These are phyloP conservation scores for Remersonia thermophila DNA, from an alignment of 2,329 filamentous ascomycete genomes.

Conservation along the genomic window DNA sequence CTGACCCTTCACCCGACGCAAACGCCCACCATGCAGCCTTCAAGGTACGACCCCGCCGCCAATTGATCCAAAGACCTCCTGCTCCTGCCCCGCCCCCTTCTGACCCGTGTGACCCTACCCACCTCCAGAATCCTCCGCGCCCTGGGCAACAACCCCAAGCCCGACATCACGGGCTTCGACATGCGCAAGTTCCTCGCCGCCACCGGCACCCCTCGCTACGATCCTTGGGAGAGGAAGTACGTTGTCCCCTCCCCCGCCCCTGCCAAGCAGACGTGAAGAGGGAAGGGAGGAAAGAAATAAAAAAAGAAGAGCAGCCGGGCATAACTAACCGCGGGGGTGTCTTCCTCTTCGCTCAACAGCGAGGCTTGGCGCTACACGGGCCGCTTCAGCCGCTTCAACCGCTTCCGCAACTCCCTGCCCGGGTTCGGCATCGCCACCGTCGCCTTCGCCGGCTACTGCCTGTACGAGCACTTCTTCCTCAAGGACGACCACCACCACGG, in stretches of 20 bases:
- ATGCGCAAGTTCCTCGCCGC: slow-evolving; percentile 66
- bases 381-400: slow-evolving; percentile 76
- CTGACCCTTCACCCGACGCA: too few relatives aligned
- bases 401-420: slow-evolving; percentile 76
- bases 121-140: slow-evolving; percentile 37
- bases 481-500: slow-evolving; percentile 52
- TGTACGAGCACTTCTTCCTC: slow-evolving; percentile 79
- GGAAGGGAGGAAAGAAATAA: too few relatives aligned
- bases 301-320: too few relatives aligned
- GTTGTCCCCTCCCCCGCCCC: slow-evolving; percentile 22
- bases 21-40: slow-evolving; percentile 17
- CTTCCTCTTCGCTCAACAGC: slow-evolving; percentile 35
- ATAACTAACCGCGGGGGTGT: too few relatives aligned
- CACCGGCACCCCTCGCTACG: slow-evolving; percentile 49
- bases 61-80: too few relatives aligned
- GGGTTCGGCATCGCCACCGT: slow-evolving; percentile 87
- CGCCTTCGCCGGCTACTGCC: slow-evolving; percentile 81
- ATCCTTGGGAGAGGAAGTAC: slow-evolving; percentile 55
- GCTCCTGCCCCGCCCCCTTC: too few relatives aligned
- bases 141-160: slow-evolving; percentile 36
- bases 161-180: slow-evolving; percentile 88
- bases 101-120: neutral
- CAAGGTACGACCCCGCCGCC: slow-evolving; percentile 15
- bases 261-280: too few relatives aligned
- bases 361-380: slow-evolving; percentile 93